Base-by-base conservation (phyloP, 2,329 filamentous ascomycete species). In the Curvularia verruculosa region DNA sequence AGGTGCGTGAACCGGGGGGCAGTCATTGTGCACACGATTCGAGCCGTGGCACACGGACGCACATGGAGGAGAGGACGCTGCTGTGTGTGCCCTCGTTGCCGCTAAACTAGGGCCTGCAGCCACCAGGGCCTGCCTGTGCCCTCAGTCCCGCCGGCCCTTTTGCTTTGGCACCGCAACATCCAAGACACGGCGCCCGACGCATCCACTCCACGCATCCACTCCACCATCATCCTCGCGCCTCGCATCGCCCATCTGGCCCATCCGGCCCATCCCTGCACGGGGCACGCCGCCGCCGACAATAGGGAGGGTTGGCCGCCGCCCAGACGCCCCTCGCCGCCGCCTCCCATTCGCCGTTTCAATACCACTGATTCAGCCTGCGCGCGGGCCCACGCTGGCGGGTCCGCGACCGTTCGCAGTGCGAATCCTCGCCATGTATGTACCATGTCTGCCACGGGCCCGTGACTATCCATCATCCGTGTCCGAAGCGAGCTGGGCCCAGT, bases 221-320 rank as follows among this genome's bases (percentile, higher is more conserved):
- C 28, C n/a, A n/a, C n/a, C n/a, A n/a, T n/a, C n/a, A n/a, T n/a
- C n/a, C n/a, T n/a, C n/a, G n/a, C n/a, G n/a, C 31, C 51, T 61
- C 37, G 65, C 61, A 65, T 54, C 61, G 63, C 58, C 59, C 54
- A 49, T 54, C 24, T 19, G 18, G 18, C 37, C 37, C 18, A n/a
- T n/a, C n/a, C n/a, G n/a, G n/a, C n/a, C n/a, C n/a, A n/a, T 61
- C 65, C 66, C 61, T 66, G 64, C 39, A 54, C 54, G 55, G 59
- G 54, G 51, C 49, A 34, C 34, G 24, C 59, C 50, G 61, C 56
- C 57, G 59, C 18, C 43, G 51, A 26, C 1, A 52, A 64, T 68
- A 68, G 63, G 60, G 63, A 65, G 64, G 58, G 54, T 65, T 66
- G 59, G 66, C 44, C 28, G 31, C 21, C 18, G 12, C 52, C 31